Conservation (phyloP, 2,329 filamentous ascomycete genomes). For the Aspergillus hiratsukae region DNA sequence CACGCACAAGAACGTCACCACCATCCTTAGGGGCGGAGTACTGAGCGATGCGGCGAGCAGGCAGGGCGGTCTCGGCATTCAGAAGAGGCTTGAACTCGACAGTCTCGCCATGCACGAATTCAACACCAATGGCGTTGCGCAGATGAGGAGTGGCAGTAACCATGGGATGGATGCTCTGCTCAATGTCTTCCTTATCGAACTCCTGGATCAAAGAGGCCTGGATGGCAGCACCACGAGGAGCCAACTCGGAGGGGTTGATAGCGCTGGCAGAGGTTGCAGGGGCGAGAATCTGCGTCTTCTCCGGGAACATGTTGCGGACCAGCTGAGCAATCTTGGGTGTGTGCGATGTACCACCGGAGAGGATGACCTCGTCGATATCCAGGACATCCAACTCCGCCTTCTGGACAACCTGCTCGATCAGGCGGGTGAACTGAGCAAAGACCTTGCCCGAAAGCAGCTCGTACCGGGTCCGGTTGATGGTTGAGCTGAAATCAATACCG, state of each 20-base stretch:
- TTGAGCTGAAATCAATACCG: constrained; percentile 85
- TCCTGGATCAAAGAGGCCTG: constrained; percentile 93
- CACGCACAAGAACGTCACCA: constrained; percentile 81
- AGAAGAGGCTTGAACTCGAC: constrained; percentile 78
- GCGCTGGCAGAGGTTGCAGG: constrained; percentile 72
- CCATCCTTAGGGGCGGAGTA: constrained; percentile 72
- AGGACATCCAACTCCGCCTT: constrained; percentile 90
- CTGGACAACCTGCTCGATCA: constrained; percentile 79
- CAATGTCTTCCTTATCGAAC: constrained; percentile 89
- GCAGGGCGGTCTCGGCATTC: constrained; percentile 80
- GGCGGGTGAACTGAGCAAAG: constrained; percentile 79
- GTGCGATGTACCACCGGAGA: constrained; percentile 87
- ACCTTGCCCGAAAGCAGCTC: constrained; percentile 84
- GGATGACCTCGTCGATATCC: constrained; percentile 88
- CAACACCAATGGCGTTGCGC: constrained; percentile 79
- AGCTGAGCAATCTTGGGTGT: constrained; percentile 88
- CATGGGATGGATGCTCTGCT: constrained; percentile 91
- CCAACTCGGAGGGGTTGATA: constrained; percentile 90
- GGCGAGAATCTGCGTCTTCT: constrained; percentile 71
- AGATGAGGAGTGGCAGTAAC: constrained; percentile 93
- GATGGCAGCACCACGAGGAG: constrained; percentile 85
- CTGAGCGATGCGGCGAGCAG: constrained; percentile 78
- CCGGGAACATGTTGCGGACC: constrained; percentile 73
- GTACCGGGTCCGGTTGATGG: constrained; percentile 89
- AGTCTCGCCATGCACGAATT: constrained; percentile 58